These are phyloP conservation scores for Endogone sp. DNA, from an alignment of 192 early-diverging fungal species.

Conservation along the genomic window DNA sequence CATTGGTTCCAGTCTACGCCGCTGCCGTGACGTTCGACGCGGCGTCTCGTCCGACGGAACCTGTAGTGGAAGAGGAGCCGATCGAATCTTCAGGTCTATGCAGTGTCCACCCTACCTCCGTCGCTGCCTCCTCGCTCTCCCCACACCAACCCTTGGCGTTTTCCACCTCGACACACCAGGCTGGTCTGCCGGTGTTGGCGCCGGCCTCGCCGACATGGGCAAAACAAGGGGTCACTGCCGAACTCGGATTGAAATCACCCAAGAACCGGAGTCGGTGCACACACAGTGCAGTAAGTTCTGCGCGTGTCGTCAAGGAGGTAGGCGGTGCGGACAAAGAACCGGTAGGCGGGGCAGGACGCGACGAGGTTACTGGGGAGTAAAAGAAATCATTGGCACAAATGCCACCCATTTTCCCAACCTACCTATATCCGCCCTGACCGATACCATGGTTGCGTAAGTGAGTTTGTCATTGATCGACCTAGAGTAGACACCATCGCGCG, in stretches of 20 bases:
- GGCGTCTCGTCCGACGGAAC: too few species aligned
- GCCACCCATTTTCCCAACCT: too few species aligned
- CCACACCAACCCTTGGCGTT: too few species aligned
- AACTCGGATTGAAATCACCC: neutral
- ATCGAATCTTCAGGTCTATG: neutral
- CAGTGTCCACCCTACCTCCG: neutral
- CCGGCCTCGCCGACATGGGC: neutral
- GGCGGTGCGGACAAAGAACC: neutral
- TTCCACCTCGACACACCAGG: neutral
- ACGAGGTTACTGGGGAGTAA: too few species aligned
- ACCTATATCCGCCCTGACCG: constrained; percentile 69
- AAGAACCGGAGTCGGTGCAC: neutral
- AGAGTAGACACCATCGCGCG: constrained; percentile 61
- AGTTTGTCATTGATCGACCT: constrained; percentile 73
- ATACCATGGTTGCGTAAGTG: constrained; percentile 71
- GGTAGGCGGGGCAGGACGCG: neutral
- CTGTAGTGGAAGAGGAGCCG: too few species aligned
- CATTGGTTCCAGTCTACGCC: neutral
- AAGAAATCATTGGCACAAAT: too few species aligned
- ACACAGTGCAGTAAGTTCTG: neutral
- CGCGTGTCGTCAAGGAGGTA: neutral
- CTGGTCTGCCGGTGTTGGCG: neutral
- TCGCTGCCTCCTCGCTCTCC: neutral
- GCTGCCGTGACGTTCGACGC: too few species aligned
- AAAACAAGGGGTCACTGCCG: neutral